Evolutionary conservation across 371 early-diverging fungal species (phyloP).

Genomic region (Mucor irregularis): DNA sequence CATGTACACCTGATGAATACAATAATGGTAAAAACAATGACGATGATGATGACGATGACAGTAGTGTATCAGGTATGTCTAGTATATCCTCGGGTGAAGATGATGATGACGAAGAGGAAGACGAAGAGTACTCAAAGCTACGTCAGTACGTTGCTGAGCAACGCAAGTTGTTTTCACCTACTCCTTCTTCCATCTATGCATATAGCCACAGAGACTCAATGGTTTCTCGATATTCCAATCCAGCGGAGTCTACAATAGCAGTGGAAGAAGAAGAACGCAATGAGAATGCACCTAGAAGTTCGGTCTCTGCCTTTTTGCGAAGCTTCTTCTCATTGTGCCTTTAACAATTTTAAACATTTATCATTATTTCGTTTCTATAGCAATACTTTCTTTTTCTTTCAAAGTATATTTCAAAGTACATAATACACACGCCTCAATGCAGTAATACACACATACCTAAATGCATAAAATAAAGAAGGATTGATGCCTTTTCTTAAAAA

Average conservation of each 20-base stretch:
- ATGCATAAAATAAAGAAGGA: no score
- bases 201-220: conserved; percentile 1
- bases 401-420: no score
- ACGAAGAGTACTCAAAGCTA: no score
- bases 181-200: neutral
- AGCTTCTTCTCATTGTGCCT: neutral
- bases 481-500: no score
- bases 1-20: conserved; percentile 17
- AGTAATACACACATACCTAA: no score
- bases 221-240: conserved; percentile 3
- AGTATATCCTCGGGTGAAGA: neutral
- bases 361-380: no score
- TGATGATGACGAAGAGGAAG: conserved; percentile 9
- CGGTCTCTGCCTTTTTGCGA: neutral
- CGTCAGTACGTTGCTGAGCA: conserved; percentile 5
- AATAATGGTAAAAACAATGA: conserved; percentile 8
- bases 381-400: no score
- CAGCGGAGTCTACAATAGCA: neutral
- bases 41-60: conserved; percentile 25
- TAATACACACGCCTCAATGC: no score
- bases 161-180: neutral
- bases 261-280: neutral
- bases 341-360: neutral
- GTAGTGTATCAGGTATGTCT: conserved; percentile 20
- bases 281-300: no score